These are phyloP conservation scores for Debaryomycetaceae sp. DNA, from an alignment of 1,139 yeast species.

Conservation along the genomic window DNA sequence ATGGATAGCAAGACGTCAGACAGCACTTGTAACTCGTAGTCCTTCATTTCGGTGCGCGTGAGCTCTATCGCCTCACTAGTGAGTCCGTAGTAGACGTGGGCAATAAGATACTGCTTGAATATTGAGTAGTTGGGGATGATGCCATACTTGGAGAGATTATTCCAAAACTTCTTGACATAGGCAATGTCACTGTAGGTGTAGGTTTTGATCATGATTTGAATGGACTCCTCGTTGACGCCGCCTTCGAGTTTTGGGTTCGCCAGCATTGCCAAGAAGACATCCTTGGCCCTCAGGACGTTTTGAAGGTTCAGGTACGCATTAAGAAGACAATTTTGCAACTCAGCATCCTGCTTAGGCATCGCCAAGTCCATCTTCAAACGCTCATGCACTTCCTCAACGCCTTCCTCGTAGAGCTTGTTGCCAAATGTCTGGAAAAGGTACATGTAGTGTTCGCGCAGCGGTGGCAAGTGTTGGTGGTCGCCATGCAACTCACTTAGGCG, in stretches of 20 bases:
- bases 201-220: conserved; percentile 68
- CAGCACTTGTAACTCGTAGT: conserved; percentile 48
- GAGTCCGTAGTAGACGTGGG: conserved; percentile 69
- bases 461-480: conserved; percentile 38
- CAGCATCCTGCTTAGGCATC: conserved; percentile 52
- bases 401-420: conserved; percentile 55
- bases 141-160: conserved; percentile 50
- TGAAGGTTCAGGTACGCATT: conserved; percentile 64
- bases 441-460: conserved; percentile 65
- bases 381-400: conserved; percentile 63
- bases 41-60: conserved; percentile 41
- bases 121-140: conserved; percentile 54
- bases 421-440: conserved; percentile 64
- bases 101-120: conserved; percentile 61
- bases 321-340: conserved; percentile 57
- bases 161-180: conserved; percentile 64
- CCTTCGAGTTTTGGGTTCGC: conserved; percentile 45
- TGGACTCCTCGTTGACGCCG: conserved; percentile 65
- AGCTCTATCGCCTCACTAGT: conserved; percentile 55
- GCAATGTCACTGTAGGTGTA: conserved; percentile 56
- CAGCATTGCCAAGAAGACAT: conserved; percentile 56
- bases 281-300: conserved; percentile 56
- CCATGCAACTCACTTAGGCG: conserved; percentile 55
- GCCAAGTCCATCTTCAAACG: conserved; percentile 62
- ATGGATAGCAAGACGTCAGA: conserved; percentile 50